These are phyloP conservation scores for Bassia scoparia DNA, from an alignment of 148 eudicot species.

Conservation along the genomic window DNA sequence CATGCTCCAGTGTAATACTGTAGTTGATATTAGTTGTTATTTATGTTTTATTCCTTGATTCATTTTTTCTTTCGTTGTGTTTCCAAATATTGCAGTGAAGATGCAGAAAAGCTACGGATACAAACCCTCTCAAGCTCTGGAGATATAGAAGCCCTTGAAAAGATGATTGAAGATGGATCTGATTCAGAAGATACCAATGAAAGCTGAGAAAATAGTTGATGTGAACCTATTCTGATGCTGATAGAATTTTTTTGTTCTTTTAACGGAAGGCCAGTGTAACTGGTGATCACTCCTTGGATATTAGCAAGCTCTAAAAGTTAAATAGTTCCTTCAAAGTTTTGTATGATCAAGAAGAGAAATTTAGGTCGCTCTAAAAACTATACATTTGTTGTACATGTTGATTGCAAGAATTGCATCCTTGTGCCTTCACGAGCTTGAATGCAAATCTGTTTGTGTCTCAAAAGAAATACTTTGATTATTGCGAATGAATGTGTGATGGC, in stretches of 20 bases:
- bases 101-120: conserved; percentile 74
- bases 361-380: too few species aligned
- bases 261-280: not conserved
- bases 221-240: not conserved
- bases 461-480: too few species aligned
- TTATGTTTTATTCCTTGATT: not conserved
- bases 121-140: conserved; percentile 63
- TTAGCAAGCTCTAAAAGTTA: not conserved
- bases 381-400: too few species aligned
- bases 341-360: too few species aligned
- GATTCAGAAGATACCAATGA: conserved; percentile 42
- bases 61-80: not conserved
- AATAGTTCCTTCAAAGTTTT: not conserved
- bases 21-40: conserved; percentile 1
- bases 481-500: too few species aligned
- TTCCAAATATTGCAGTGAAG: conserved; percentile 51
- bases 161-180: conserved; percentile 56
- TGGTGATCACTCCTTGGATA: not conserved
- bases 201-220: conserved; percentile 15
- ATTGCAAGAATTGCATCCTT: too few species aligned
- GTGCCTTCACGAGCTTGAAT: too few species aligned
- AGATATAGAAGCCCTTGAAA: conserved; percentile 68
- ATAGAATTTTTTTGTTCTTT: not conserved
- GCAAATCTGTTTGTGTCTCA: too few species aligned
- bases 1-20: conserved; percentile 20